These are phyloP conservation scores for Lolium rigidum DNA, from an alignment of 176 grass and related monocot species.

Conservation along the genomic window DNA sequence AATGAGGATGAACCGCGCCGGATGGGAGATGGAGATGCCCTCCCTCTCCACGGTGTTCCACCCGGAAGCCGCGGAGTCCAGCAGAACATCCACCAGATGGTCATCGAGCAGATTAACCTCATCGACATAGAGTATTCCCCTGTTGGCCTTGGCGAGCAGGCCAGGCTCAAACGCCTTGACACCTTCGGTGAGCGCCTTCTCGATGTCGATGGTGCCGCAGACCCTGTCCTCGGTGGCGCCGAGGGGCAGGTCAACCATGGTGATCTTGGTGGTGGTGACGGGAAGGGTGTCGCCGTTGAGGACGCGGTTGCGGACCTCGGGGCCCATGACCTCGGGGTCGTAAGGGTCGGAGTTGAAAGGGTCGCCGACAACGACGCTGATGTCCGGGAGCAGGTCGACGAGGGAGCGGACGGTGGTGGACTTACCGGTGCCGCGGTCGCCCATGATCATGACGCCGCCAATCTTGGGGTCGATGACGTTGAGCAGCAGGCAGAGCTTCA, in stretches of 20 bases:
- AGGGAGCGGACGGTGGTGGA: slow-evolving; percentile 96
- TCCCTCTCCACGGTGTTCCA: slow-evolving; percentile 99
- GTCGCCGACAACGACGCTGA: slow-evolving; percentile 82
- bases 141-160: slow-evolving; percentile 92
- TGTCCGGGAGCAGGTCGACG: slow-evolving; percentile 92
- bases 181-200: slow-evolving; percentile 96
- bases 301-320: slow-evolving; percentile 70
- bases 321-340: slow-evolving; percentile 88
- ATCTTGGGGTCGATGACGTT: slow-evolving; percentile 99
- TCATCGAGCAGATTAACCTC: slow-evolving; percentile 96
- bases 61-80: slow-evolving; percentile 82
- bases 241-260: slow-evolving; percentile 96
- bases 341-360: slow-evolving; percentile 97
- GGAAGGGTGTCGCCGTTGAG: slow-evolving; percentile 58
- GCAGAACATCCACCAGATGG: slow-evolving; percentile 91
- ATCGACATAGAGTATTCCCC: slow-evolving; percentile 96
- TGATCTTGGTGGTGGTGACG: slow-evolving; percentile 70
- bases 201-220: slow-evolving; percentile 99
- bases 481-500: slow-evolving; percentile 95
- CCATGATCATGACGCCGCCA: slow-evolving; percentile 99
- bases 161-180: slow-evolving; percentile 98
- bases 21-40: slow-evolving; percentile 98
- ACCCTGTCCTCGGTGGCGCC: slow-evolving; percentile 97
- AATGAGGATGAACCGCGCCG: slow-evolving; percentile 94
- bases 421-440: slow-evolving; percentile 94